Conservation (phyloP, 1,284 basidiomycete genomes). For the Sphagnurus paluster region DNA sequence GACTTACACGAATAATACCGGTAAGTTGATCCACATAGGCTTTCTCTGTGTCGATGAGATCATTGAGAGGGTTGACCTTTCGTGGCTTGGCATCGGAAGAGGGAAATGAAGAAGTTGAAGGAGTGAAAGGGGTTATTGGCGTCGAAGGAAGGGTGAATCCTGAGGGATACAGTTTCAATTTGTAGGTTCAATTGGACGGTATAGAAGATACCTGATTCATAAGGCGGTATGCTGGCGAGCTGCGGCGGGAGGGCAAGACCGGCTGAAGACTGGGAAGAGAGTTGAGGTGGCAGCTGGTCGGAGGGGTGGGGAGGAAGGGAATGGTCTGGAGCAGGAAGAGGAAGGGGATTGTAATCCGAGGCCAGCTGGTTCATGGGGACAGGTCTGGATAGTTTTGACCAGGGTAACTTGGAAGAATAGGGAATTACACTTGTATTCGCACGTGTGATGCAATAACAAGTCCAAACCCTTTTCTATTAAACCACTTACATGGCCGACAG, state of each 20-base stretch:
- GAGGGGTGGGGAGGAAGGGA: constrained; percentile 4
- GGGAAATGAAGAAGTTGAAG: constrained; percentile 35
- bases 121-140: constrained; percentile 37
- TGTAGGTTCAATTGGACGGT: background rate
- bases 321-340: constrained; percentile 9
- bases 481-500: constrained; percentile 9
- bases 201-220: constrained; percentile 14
- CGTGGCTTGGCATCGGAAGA: constrained; percentile 47
- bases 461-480: background rate
- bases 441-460: constrained; percentile 2
- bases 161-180: constrained; percentile 12
- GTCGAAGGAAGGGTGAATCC: constrained; percentile 32
- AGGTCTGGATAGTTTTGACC: background rate
- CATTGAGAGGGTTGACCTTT: constrained; percentile 82
- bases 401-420: background rate
- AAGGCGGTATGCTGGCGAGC: no score
- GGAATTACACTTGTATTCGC: background rate
- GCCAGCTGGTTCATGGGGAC: constrained; percentile 14
- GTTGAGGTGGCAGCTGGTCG: constrained; percentile 6
- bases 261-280: background rate
- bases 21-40: constrained; percentile 91
- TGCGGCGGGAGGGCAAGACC: no score
- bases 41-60: constrained; percentile 94
- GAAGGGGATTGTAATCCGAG: constrained; percentile 12
- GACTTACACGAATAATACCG: constrained; percentile 84